Evolutionary conservation across 805 yeast genomes (phyloP).

Genomic region (Cyberlindnera sargentensis): DNA sequence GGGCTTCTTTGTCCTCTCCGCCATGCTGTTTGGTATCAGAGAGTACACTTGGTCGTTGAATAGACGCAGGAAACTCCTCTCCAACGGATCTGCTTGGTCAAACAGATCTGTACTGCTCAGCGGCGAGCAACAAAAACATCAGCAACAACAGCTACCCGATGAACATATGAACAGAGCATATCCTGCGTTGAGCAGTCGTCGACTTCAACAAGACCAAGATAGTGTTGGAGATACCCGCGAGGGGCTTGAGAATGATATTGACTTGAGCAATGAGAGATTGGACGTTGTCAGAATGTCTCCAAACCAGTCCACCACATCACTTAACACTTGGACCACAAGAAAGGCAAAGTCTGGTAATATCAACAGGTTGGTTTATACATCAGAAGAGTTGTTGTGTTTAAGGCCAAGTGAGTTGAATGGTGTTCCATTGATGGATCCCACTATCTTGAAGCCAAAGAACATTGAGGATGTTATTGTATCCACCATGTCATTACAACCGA

Average conservation of each 20-base stretch:
- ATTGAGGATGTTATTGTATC: conserved; percentile 5
- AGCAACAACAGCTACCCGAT: neutral
- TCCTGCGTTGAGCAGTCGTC: conserved; percentile 5
- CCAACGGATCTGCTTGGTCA: conserved; percentile 19
- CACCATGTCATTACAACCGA: conserved; percentile 6
- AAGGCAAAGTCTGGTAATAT: neutral
- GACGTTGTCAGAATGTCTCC: conserved; percentile 10
- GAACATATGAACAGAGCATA: conserved; percentile 15
- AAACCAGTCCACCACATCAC: neutral
- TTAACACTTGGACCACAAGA: neutral
- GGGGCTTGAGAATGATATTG: neutral
- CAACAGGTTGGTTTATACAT: conserved; percentile 8
- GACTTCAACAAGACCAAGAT: neutral
- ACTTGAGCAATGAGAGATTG: conserved; percentile 1
- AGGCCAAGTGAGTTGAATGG: conserved; percentile 16
- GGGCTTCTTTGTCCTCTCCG: conserved; percentile 13
- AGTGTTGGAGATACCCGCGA: neutral
- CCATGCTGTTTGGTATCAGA: conserved; percentile 20
- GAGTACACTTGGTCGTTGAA: conserved; percentile 23
- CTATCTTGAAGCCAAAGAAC: neutral
- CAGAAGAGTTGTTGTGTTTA: conserved; percentile 12
- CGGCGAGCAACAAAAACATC: neutral
- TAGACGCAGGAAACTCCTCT: conserved; percentile 10
- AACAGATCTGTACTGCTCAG: conserved; percentile 5
- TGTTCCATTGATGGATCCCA: conserved; percentile 6